Percentiles rank a stretch among this genome's conserved stretches.
Evolutionary conservation across 1,284 basidiomycete genomes (phyloP).

Genomic region (Leccinum griseonigrum): DNA sequence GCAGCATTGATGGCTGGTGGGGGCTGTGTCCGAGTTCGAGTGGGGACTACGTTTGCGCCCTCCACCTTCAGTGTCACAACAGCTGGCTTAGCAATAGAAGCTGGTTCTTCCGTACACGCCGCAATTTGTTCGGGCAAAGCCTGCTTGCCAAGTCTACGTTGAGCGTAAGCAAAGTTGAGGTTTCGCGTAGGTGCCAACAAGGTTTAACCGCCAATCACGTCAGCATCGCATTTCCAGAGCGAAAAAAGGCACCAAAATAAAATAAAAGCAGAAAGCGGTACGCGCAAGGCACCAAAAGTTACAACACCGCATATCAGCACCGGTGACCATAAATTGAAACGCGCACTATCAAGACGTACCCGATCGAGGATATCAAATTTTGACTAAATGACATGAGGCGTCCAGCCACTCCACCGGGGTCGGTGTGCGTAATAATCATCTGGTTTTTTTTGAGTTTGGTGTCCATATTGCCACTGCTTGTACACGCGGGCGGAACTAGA

Average conservation of each 20-base stretch:
- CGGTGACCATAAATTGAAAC: slow-evolving; percentile 19
- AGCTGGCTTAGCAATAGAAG: not conserved
- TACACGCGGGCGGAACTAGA: slow-evolving; percentile 22
- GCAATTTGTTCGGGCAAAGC: not conserved
- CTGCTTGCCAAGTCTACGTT: slow-evolving; percentile 32
- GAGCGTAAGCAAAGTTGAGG: not conserved
- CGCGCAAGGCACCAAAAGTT: slow-evolving; percentile 19
- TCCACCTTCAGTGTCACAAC: not conserved
- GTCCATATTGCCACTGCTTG: slow-evolving; percentile 21
- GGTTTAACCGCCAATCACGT: slow-evolving; percentile 26
- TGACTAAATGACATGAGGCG: slow-evolving; percentile 36
- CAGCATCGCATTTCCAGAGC: slow-evolving; percentile 19
- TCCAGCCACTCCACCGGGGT: slow-evolving; percentile 24
- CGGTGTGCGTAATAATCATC: slow-evolving; percentile 5
- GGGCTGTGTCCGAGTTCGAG: not conserved
- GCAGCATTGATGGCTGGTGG: not conserved
- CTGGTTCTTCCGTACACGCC: not conserved
- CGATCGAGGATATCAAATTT: slow-evolving; percentile 32
- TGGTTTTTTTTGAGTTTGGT: slow-evolving; percentile 12
- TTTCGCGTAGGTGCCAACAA: slow-evolving; percentile 16
- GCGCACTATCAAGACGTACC: slow-evolving; percentile 25
- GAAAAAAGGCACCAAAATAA: slow-evolving; percentile 11
- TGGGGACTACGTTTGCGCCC: not conserved
- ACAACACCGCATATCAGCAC: slow-evolving; percentile 16
- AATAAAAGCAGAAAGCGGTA: slow-evolving; percentile 4